Percentiles rank a stretch among this genome's conserved stretches.
These are phyloP conservation scores for Curvularia eragrostidis DNA, from an alignment of 2,329 filamentous ascomycete genomes.

Conservation along the genomic window DNA sequence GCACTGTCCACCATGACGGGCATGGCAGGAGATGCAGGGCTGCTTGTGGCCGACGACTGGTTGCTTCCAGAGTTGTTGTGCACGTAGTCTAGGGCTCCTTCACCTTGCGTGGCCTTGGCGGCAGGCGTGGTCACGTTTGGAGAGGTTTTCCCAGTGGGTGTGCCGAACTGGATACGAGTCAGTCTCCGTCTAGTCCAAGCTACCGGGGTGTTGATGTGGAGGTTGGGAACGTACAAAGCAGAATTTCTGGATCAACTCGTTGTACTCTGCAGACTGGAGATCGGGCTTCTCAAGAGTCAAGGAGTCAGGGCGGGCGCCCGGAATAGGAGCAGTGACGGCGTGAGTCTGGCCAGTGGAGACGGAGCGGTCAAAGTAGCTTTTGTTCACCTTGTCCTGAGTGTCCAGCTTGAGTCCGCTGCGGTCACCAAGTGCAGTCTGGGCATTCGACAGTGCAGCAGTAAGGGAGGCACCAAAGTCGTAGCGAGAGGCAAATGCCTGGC, in stretches of 20 bases:
- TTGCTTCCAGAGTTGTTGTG: conserved; percentile 39
- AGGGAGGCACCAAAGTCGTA: conserved; percentile 97
- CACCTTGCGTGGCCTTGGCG: conserved; percentile 28
- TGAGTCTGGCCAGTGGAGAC: conserved; percentile 47
- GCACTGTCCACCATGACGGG: conserved; percentile 50
- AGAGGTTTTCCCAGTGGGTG: conserved; percentile 52
- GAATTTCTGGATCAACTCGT: conserved; percentile 98
- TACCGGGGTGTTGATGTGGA: conserved; percentile 40
- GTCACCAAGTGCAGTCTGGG: conserved; percentile 68
- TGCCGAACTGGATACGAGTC: conserved; percentile 59
- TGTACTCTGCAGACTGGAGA: conserved; percentile 88
- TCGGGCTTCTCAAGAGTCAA: conserved; percentile 68
- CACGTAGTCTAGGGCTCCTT: conserved; percentile 43
- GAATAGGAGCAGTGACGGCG: conserved; percentile 44
- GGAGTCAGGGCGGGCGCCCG: conserved; percentile 58
- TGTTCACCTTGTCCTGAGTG: conserved; percentile 24
- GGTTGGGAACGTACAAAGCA: conserved; percentile 90
- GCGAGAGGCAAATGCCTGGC: conserved; percentile 84
- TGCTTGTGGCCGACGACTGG: conserved; percentile 47
- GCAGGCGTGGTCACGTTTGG: conserved; percentile 40
- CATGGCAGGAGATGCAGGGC: conserved; percentile 46
- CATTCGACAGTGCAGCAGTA: conserved; percentile 77
- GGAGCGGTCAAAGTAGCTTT: conserved; percentile 50
- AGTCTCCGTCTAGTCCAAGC: conserved; percentile 49
- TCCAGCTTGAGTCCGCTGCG: conserved; percentile 56